These are phyloP conservation scores for Ophiostoma angusticollis DNA, from an alignment of 2,329 filamentous ascomycete genomes.

Conservation along the genomic window DNA sequence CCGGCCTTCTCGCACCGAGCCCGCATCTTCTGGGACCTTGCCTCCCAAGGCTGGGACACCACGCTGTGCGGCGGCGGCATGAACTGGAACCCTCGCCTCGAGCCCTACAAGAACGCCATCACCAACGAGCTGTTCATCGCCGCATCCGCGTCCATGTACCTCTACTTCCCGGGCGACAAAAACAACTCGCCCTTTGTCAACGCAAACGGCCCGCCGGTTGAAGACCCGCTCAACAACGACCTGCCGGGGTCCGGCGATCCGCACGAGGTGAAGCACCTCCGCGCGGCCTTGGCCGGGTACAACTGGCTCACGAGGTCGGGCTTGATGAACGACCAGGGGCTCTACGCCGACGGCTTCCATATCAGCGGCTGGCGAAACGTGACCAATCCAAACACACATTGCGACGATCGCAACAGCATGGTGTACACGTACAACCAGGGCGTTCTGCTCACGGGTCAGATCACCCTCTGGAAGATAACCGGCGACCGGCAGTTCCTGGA, in stretches of 20 bases:
- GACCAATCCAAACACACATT: slow-evolving; percentile 54
- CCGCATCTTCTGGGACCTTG: slow-evolving; percentile 74
- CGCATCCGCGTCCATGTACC: slow-evolving; percentile 78
- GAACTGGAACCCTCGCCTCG: slow-evolving; percentile 58
- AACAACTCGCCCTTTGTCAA: slow-evolving; percentile 55
- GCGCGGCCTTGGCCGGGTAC: slow-evolving; percentile 66
- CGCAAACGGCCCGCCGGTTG: slow-evolving; percentile 5
- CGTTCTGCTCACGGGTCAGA: slow-evolving; percentile 69
- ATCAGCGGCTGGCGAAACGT: slow-evolving; percentile 52
- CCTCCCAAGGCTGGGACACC: slow-evolving; percentile 68
- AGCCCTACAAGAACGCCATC: slow-evolving; percentile 90
- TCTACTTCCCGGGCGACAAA: slow-evolving; percentile 70
- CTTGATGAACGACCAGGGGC: slow-evolving; percentile 63
- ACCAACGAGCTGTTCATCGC: slow-evolving; percentile 86
- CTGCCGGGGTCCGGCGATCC: slow-evolving; percentile 8
- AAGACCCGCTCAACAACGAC: slow-evolving; percentile 3
- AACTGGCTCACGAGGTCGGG: slow-evolving; percentile 65
- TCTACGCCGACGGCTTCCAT: slow-evolving; percentile 84
- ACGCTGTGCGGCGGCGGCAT: slow-evolving; percentile 75
- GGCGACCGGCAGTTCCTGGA: slow-evolving; percentile 56
- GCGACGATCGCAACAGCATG: slow-evolving; percentile 74
- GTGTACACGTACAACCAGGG: slow-evolving; percentile 96
- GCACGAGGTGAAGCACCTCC: slow-evolving; percentile 52
- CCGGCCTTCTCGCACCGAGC: slow-evolving; percentile 71
- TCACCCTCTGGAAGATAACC: slow-evolving; percentile 68